Conservation (phyloP, 441 rosid genomes). For the Arabidopsis lyrata region DNA sequence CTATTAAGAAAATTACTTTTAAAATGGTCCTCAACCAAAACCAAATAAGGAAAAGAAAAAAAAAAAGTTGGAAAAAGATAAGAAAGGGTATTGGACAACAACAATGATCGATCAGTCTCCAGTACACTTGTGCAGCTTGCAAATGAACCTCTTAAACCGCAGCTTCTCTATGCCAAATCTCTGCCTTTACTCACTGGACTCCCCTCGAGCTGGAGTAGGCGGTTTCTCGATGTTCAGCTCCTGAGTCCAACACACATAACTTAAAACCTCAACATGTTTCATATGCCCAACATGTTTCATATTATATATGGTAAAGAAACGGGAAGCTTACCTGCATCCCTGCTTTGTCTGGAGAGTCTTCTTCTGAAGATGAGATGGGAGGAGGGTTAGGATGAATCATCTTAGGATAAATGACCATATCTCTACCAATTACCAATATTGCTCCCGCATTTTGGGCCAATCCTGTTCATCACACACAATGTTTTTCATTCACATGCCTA, state of each 20-base stretch:
- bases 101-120: neutral
- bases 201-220: slow-evolving; percentile 83
- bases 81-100: neutral
- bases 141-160: slow-evolving; percentile 3
- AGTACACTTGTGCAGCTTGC: neutral
- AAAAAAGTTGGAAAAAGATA: neutral
- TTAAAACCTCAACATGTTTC: slow-evolving; percentile 4
- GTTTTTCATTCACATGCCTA: slow-evolving; percentile 1
- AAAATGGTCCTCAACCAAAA: neutral
- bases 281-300: neutral
- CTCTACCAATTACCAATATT: slow-evolving; percentile 85
- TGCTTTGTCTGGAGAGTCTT: slow-evolving; percentile 65
- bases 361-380: slow-evolving; percentile 76
- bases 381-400: slow-evolving; percentile 91
- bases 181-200: slow-evolving; percentile 28
- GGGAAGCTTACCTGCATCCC: slow-evolving; percentile 73
- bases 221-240: slow-evolving; percentile 88
- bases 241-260: slow-evolving; percentile 43
- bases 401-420: slow-evolving; percentile 77
- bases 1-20: too few relatives aligned
- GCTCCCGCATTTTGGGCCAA: slow-evolving; percentile 90
- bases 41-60: neutral
- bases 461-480: slow-evolving; percentile 51
- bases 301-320: neutral
- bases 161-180: neutral